Percentiles rank a stretch among this genome's conserved stretches.
Evolutionary conservation across 179 eudicot genomes (phyloP).

Genomic region (Heliamphora pulchella): DNA sequence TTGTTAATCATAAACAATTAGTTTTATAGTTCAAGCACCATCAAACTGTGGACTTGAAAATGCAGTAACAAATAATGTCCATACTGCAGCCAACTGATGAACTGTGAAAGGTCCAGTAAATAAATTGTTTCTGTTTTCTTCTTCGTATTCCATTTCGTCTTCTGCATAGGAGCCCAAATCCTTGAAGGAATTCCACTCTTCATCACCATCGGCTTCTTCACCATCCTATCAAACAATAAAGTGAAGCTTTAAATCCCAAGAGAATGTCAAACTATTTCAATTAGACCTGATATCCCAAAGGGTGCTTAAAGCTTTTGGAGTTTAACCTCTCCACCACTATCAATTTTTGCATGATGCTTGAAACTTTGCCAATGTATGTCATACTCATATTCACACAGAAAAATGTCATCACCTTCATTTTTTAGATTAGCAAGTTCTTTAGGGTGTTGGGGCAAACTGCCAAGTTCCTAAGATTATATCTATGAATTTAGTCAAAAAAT

Average conservation of each 20-base stretch:
- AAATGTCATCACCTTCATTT: constrained; percentile 91
- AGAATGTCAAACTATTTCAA: not conserved
- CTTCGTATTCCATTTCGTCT: constrained; percentile 53
- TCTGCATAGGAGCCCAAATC: constrained; percentile 46
- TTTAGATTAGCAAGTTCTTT: constrained; percentile 59
- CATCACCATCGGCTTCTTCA: constrained; percentile 57
- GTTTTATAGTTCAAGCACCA: constrained; percentile 11
- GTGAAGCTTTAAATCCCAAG: constrained; percentile 13
- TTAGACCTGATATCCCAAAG: not conserved
- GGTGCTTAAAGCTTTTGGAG: not conserved
- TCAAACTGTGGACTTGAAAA: constrained; percentile 3
- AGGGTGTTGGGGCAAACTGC: constrained; percentile 68
- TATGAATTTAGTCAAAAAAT: constrained; percentile 4
- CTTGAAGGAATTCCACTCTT: constrained; percentile 52
- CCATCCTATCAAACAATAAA: constrained; percentile 45
- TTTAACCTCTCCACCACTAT: constrained; percentile 52
- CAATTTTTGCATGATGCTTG: constrained; percentile 81
- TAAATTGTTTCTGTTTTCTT: constrained; percentile 27
- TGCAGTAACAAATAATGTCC: constrained; percentile 14
- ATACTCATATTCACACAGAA: constrained; percentile 88
- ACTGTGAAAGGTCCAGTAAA: constrained; percentile 30
- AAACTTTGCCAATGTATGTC: constrained; percentile 77
- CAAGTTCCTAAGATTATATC: constrained; percentile 81
- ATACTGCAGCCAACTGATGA: constrained; percentile 80
- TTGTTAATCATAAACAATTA: not conserved